Percentiles rank a stretch among this genome's conserved stretches.
phyloP scores from a whole-genome alignment of 1,284 basidiomycete genomes.

The Ceratobasidium sp. region DNA sequence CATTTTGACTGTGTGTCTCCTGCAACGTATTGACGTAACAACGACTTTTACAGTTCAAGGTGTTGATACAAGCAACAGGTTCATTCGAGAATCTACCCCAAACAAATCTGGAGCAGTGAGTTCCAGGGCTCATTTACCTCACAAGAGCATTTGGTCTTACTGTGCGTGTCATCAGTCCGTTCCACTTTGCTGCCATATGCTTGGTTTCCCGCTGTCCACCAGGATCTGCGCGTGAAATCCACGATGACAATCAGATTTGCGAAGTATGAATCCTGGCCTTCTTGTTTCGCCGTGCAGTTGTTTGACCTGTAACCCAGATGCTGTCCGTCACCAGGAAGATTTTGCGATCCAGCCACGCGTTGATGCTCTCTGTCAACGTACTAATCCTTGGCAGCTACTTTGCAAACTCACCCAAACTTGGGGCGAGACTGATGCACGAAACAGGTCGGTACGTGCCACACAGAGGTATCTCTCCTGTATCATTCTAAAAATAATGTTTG shows the following conservation, averaged over 20 bases:
- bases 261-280: background rate
- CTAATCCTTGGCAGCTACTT: background rate
- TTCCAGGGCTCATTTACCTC: too few species aligned
- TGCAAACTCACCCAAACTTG: background rate
- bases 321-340: background rate
- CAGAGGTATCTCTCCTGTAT: too few species aligned
- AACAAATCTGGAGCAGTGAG: background rate
- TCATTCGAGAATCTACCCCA: background rate
- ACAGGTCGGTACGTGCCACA: background rate
- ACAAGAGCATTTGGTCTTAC: background rate
- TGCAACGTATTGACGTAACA: background rate
- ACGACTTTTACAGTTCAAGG: background rate
- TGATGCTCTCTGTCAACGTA: background rate
- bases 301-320: background rate
- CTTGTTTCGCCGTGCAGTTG: background rate
- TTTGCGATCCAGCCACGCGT: background rate
- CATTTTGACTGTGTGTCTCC: background rate
- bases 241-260: background rate
- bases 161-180: background rate
- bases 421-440: background rate
- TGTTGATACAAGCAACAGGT: background rate
- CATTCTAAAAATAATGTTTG: too few species aligned
- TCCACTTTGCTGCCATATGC: background rate
- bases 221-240: background rate
- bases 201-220: background rate